Evolutionary conservation across 1,284 basidiomycete species (phyloP).

Genomic region (Puccinia novopanici): DNA sequence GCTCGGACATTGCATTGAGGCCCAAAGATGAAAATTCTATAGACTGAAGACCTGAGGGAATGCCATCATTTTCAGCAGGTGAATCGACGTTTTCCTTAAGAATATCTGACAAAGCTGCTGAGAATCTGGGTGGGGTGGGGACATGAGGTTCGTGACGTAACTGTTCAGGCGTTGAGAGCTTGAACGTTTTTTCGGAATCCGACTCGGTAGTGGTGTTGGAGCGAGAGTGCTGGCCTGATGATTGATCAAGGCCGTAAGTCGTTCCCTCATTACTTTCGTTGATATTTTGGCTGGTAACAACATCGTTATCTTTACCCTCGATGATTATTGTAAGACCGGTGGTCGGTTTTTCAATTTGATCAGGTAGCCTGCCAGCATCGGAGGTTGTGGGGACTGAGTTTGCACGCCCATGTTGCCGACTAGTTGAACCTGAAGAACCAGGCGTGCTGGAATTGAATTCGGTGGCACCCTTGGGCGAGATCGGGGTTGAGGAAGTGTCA

Average conservation of each 20-base stretch:
- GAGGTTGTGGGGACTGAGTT: slow-evolving; percentile 4
- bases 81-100: slow-evolving; percentile 29
- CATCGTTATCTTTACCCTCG: slow-evolving; percentile 12
- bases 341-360: slow-evolving; percentile 16
- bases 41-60: neutral
- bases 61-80: slow-evolving; percentile 20
- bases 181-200: slow-evolving; percentile 19
- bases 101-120: slow-evolving; percentile 10
- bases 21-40: neutral
- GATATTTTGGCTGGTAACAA: neutral
- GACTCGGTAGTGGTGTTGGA: neutral
- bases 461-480: neutral
- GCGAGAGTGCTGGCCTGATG: neutral
- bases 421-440: neutral
- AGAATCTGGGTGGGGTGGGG: slow-evolving; percentile 9
- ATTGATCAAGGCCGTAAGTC: neutral
- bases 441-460: neutral
- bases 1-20: neutral
- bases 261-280: neutral
- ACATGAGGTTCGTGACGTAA: neutral
- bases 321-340: slow-evolving; percentile 2
- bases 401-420: neutral
- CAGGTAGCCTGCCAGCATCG: neutral
- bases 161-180: neutral
- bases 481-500: slow-evolving; percentile 14